Base-by-base conservation (phyloP, 345 rosid genomes). In the Bruguiera gymnorhiza region DNA sequence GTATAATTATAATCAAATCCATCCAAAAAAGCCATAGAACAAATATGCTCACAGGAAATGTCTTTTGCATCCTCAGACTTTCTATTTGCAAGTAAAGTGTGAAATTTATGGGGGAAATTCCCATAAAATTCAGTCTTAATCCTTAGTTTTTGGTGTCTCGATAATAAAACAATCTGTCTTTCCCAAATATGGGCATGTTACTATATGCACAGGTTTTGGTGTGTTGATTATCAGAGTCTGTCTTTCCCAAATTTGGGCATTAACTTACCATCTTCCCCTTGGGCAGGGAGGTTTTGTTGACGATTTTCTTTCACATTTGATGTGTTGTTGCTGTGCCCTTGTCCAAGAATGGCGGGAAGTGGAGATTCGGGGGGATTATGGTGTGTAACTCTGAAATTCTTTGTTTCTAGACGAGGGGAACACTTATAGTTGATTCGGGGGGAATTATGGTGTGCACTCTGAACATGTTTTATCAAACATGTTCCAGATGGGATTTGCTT, bases 261-360 rank as follows among this genome's bases (percentile, higher is more conserved):
- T 6, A 13, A 3, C 37, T 21, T 2, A 8, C 31, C 20, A 19
- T n/a, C 46, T 31, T 23, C 19, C 26, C 26, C 34, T 68, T 69
- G 69, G 9, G 57, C 90, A 92, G 99, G 98, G 97, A 66, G 99
- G 99, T 57, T 87, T 77, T 60, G 54, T 92, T 66, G 99, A 92
- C 59, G 98, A 95, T 81, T 95, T 95, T 79, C 96, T 92, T 62
- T 92, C 99, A 6, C 99, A 95, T 83, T 55, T 95, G 43, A 88
- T 95, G 97, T 95, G 98, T 66, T 95, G 99, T 79, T 95, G 99
- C 76, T 95, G 99, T 65, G 94, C 99, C 32, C 98, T 95, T 36
- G 98, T 95, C 68, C 99, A 92, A 89, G 99, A 95, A 81, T 88
- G 86, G 79, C 86, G 99, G 73, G 98, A 95, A 86, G 92, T 95